Evolutionary conservation across 192 early-diverging fungal genomes (phyloP).

Genomic region (Haplosporangium gracile): DNA sequence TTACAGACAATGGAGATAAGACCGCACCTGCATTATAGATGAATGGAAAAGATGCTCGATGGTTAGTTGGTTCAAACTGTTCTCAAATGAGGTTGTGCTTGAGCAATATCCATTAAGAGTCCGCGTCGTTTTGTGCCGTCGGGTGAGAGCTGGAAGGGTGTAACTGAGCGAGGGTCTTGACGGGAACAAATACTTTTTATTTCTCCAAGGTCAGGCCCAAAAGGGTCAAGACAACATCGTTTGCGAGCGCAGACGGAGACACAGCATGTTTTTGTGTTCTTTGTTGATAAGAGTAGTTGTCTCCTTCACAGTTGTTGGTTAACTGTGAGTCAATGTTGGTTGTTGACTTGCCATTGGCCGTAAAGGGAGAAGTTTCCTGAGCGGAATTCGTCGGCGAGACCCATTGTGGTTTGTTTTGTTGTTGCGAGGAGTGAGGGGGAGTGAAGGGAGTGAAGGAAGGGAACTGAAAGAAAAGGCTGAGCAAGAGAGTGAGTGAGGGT

Average conservation of each 20-base stretch:
- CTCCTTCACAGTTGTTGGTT: neutral
- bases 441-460: neutral
- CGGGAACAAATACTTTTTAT: neutral
- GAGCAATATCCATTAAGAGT: neutral
- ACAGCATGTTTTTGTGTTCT: neutral
- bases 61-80: neutral
- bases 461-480: neutral
- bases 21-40: conserved; percentile 47
- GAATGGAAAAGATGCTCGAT: neutral
- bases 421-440: neutral
- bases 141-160: neutral
- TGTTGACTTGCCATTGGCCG: conserved; percentile 62
- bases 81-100: neutral
- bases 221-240: neutral
- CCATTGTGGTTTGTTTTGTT: conserved; percentile 36
- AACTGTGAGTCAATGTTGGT: neutral
- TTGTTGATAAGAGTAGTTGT: neutral
- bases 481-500: neutral
- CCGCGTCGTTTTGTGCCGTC: neutral
- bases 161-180: neutral
- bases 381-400: conserved; percentile 60
- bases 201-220: neutral
- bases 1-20: conserved; percentile 61
- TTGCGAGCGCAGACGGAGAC: too few species aligned
- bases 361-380: conserved; percentile 67